A percentile compares a stretch with the other conserved stretches of the same genome.
These are phyloP conservation scores for Talaromyces marneffei DNA, from an alignment of 2,329 filamentous ascomycete species.

Conservation along the genomic window DNA sequence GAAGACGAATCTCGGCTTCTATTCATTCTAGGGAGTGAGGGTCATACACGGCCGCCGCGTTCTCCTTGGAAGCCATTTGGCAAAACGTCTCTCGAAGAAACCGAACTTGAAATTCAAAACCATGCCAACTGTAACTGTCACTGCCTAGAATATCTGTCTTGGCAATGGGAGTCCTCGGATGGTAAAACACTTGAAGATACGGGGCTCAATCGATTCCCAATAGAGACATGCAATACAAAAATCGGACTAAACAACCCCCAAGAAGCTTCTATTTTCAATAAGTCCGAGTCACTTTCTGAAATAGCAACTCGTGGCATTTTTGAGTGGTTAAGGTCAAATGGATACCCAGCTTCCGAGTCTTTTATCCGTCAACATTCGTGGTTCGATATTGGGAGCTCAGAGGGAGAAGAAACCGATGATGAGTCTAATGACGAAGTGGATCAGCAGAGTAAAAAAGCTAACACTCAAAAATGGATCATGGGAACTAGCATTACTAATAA, in stretches of 20 bases:
- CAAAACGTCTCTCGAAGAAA: slow-evolving; percentile 16
- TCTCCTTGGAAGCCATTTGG: slow-evolving; percentile 20
- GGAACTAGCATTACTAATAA: not conserved
- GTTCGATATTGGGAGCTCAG: slow-evolving; percentile 2
- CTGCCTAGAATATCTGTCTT: slow-evolving; percentile 20
- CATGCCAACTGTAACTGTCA: slow-evolving; percentile 19
- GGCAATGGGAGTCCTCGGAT: slow-evolving; percentile 19
- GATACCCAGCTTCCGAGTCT: not conserved
- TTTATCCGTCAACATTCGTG: not conserved
- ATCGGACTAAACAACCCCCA: not conserved
- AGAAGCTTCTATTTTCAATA: not conserved
- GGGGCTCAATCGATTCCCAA: not conserved
- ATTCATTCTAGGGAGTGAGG: slow-evolving; percentile 16
- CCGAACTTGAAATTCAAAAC: slow-evolving; percentile 17
- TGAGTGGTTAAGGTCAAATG: slow-evolving; percentile 6
- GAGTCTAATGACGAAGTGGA: not conserved
- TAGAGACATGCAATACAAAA: not conserved
- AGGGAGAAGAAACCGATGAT: not conserved
- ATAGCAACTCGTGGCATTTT: not conserved
- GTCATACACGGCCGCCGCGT: not conserved
- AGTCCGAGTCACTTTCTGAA: not conserved
- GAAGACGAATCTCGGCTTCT: slow-evolving; percentile 20
- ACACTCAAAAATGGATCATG: not conserved
- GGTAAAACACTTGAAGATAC: not conserved
- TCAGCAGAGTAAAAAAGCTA: not conserved